Evolutionary conservation across 805 yeast genomes (phyloP).

Genomic region (Kodamaea leandrae): DNA sequence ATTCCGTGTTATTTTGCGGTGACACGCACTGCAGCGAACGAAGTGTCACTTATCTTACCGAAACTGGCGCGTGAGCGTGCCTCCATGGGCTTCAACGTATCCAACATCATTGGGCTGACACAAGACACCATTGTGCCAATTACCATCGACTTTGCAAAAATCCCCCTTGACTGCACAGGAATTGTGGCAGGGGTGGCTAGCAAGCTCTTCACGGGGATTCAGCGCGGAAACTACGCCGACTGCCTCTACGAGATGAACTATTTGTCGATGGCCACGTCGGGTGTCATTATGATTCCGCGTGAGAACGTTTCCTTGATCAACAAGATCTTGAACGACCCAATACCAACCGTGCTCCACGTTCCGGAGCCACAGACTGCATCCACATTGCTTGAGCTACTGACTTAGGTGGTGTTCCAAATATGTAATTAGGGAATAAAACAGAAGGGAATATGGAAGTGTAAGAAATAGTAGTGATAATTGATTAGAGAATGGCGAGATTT

Average conservation of each 20-base stretch:
- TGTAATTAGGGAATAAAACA: constrained; percentile 1
- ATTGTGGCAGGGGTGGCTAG: constrained; percentile 66
- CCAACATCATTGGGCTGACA: constrained; percentile 51
- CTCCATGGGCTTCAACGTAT: constrained; percentile 39
- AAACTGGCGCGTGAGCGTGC: constrained; percentile 34
- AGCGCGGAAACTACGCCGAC: constrained; percentile 7
- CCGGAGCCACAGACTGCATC: not conserved
- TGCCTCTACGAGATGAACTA: constrained; percentile 51
- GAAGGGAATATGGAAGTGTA: no score
- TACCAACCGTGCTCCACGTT: not conserved
- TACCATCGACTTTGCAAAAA: constrained; percentile 47
- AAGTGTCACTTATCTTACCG: constrained; percentile 49
- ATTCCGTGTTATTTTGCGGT: constrained; percentile 50
- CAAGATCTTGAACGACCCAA: constrained; percentile 12
- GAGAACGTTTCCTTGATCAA: constrained; percentile 41
- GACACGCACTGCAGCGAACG: constrained; percentile 51
- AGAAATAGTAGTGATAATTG: no score
- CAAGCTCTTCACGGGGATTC: constrained; percentile 37
- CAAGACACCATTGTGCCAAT: constrained; percentile 58
- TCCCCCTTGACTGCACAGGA: constrained; percentile 62
- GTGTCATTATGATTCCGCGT: constrained; percentile 56
- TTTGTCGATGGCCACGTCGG: constrained; percentile 58
- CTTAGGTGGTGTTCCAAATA: not conserved
- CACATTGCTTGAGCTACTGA: constrained; percentile 4
- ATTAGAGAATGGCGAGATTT: no score